Base-by-base conservation (phyloP, 192 early-diverging fungal genomes). In the Funneliformis mosseae region DNA sequence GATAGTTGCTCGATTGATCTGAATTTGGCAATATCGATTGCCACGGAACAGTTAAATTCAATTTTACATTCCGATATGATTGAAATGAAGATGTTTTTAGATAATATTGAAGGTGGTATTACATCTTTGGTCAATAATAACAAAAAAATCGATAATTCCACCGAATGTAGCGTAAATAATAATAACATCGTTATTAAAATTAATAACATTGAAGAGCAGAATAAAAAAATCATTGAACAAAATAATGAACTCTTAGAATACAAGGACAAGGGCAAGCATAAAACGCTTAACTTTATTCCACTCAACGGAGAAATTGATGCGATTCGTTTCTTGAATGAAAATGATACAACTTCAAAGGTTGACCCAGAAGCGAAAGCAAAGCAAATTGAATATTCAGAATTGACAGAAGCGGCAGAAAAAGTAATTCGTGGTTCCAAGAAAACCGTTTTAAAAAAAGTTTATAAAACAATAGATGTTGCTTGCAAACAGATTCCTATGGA, bases 21-120 rank as follows among this genome's bases (percentile, higher is more conserved):
- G 39, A 33, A 48, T 68, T 78, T 78, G 9, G 41, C 77, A 33
- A 21, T 68, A 12, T n/a, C 77, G 0, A 67, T 45, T n/a, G 16
- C 16, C n/a, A 78, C 25, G 7, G 77, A 79, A n/a, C 77, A 79
- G 16, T 21, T 55, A 16, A 55, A 55, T 55, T 18, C 14, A 55
- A 55, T 18, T 18, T 55, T 55, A 55, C 50, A 55, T 18, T 55
- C 50, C 18, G 50, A 55, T 55, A 55, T 55, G 50, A 55, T 55
- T 55, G 50, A 55, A 16, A 55, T 55, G 50, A 55, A 55, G 16
- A 55, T 18, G 14, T 55, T 55, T 55, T 55, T 55, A 18, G 50
- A 55, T 55, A 55, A 55, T 21, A 5, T 55, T 55, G 50, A 18
- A 16, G 50, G 50, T 0, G 50, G 50, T 18, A 55, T 55, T 55